phyloP scores from a whole-genome alignment of 208 protist species.

The Acanthamoeba lenticulata region DNA sequence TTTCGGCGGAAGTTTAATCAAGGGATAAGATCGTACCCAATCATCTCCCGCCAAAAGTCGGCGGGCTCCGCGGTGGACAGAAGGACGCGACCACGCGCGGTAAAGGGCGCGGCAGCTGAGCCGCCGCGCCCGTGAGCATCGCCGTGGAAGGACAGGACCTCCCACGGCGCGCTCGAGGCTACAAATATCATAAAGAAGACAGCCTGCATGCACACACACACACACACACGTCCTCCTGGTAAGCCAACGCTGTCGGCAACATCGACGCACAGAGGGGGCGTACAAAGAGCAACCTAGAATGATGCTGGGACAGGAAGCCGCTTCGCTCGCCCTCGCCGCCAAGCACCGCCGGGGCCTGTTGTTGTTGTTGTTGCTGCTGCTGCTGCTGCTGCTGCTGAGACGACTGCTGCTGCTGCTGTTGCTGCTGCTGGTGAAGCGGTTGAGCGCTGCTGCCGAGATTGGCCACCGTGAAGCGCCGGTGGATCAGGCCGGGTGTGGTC shows the following conservation, averaged over 20 bases:
- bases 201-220: background rate
- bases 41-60: background rate
- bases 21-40: background rate
- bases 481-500: background rate
- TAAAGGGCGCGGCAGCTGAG: background rate
- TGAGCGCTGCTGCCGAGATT: background rate
- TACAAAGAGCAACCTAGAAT: conserved; percentile 1
- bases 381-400: background rate
- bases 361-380: background rate
- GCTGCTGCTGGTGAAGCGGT: background rate
- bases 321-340: background rate
- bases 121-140: no score
- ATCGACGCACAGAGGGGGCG: background rate
- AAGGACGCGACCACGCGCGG: background rate
- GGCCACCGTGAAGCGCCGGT: background rate
- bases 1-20: background rate
- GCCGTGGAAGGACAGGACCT: background rate
- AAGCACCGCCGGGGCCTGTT: background rate
- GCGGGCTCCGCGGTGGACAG: background rate
- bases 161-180: background rate
- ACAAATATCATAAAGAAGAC: conserved; percentile 25
- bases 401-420: background rate
- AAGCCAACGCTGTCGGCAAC: background rate
- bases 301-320: background rate
- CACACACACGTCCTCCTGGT: background rate